Evolutionary conservation across 257 asterid genomes (phyloP), one percentile per base, ranked within the genome.

Genomic region (Haberlea rhodopensis): DNA sequence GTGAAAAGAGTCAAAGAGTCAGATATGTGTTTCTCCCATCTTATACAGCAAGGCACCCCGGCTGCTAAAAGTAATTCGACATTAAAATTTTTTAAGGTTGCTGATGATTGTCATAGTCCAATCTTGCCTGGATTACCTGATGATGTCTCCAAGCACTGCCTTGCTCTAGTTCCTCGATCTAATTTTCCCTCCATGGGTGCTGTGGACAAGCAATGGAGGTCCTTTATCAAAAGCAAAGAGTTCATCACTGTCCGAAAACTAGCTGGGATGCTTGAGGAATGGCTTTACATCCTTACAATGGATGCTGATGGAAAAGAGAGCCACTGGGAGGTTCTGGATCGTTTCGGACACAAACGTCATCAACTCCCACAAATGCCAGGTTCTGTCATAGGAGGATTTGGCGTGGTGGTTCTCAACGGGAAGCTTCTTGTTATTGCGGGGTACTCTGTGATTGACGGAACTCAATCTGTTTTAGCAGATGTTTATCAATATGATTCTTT

Each of bases 91-190:
- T 76, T 75, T 37, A 66, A 69, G 56, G 65, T 74, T n/a, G 60
- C 61, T 53, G 69, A 73, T 76, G 80, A 73, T 62, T 66, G 34
- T 20, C 1, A 64, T 64, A 45, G 71, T 68, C 79, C 87, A 25
- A 75, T 89, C 69, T 77, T 89, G 82, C 90, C 92, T 66, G 96
- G 95, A 57, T 78, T 89, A 76, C 92, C 95, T 18, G 95, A 91
- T 72, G 96, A 87, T 66, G 89, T 91, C 26, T 81, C 95, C 16
- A 89, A 81, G 68, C 73, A 80, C 67, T 86, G 96, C 71, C 91
- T 89, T 54, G 85, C 89, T 34, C 95, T 91, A 27, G 89, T 91
- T 66, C 95, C 96, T 21, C 90, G 87, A 6, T 68, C 90, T 28
- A 37, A 72, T 60, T 70, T 82, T 66, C 95, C 95, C 13, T 82